Conservation (phyloP, 2,329 filamentous ascomycete genomes). For the Parastagonospora nodorum region DNA sequence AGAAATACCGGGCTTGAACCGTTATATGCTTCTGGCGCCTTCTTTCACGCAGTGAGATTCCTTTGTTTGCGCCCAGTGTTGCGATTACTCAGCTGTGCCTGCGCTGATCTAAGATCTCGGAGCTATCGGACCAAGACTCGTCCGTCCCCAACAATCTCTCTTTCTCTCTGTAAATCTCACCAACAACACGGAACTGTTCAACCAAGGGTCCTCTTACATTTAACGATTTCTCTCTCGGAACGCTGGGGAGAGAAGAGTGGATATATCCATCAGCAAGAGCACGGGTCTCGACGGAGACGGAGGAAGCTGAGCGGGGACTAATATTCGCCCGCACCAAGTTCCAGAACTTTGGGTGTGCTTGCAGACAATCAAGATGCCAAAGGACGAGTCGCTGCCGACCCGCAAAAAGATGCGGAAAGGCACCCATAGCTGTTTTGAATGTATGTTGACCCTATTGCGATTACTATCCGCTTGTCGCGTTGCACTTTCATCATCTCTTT, state of each 20-base stretch:
- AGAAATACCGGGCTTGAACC: conserved; percentile 3
- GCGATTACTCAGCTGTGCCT: conserved; percentile 11
- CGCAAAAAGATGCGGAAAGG: conserved; percentile 53
- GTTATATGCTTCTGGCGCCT: conserved; percentile 11
- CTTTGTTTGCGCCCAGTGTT: too few species aligned
- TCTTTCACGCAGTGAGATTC: not conserved
- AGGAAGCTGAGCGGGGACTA: too few species aligned
- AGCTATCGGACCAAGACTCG: conserved; percentile 11
- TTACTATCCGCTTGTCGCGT: conserved; percentile 5
- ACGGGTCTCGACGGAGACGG: too few species aligned
- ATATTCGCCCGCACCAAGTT: not conserved
- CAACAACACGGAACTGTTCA: not conserved
- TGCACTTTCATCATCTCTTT: conserved; percentile 2
- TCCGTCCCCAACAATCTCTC: conserved; percentile 8
- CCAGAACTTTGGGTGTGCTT: not conserved
- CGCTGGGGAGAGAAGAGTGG: too few species aligned
- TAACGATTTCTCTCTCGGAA: too few species aligned
- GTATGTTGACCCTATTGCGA: conserved; percentile 36
- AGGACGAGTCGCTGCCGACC: conserved; percentile 39
- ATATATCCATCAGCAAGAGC: too few species aligned
- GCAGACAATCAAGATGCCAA: conserved; percentile 39
- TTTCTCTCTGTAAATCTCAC: conserved; percentile 4
- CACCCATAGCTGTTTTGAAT: conserved; percentile 52
- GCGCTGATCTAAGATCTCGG: conserved; percentile 17
- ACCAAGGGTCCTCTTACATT: too few species aligned